Base-by-base conservation (phyloP, 106 monocot genomes). In the Amphibolis antarctica region DNA sequence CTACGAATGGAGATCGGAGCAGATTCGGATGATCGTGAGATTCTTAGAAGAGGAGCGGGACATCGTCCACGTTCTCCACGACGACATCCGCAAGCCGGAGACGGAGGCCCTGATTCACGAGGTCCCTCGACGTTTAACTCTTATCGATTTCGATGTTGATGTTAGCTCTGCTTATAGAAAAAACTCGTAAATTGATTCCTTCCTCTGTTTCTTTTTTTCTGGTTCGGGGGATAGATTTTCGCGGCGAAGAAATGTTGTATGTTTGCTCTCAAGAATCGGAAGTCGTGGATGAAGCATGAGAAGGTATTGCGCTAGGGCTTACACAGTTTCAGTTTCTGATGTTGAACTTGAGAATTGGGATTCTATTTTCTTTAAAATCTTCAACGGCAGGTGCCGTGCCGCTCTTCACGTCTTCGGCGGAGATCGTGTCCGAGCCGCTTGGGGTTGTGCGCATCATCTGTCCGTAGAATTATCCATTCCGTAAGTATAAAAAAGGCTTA, bases 401-500 rank as follows among this genome's bases (percentile, higher is more conserved):
- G n/a, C 76, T 79, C 28, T 92, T 78, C 49, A 87, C 92, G 31
- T 92, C 92, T 30, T 74, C 88, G 13, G 81, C 92, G 30, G 44
- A 74, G 66, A 80, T 92, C 63, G 82, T 88, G 9, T 31, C 82
- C 9, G 92, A 92, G 59, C 92, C 92, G 4, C 69, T 92, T 12
- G 92, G 92, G 29, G 85, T 92, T 57, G 79, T 88, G 66, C 63
- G 88, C 60, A 54, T 92, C 69, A 92, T 92, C 48, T 92, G 88
- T 30, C 83, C 92, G 53, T 92, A 88, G 92, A 92, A 92, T 65
- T 92, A 82, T 55, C 92, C 92, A 22, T 88, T 92, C 30, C 48
- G 92, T 92, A 78, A 63, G 84, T 85, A 46, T 23, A 23, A 55
- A 21, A 12, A 12, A n/a, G 12, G 24, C 12, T 55, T 12, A 55